These are phyloP conservation scores for Fusarium beomiforme DNA, from an alignment of 2,329 filamentous ascomycete genomes.

Conservation along the genomic window DNA sequence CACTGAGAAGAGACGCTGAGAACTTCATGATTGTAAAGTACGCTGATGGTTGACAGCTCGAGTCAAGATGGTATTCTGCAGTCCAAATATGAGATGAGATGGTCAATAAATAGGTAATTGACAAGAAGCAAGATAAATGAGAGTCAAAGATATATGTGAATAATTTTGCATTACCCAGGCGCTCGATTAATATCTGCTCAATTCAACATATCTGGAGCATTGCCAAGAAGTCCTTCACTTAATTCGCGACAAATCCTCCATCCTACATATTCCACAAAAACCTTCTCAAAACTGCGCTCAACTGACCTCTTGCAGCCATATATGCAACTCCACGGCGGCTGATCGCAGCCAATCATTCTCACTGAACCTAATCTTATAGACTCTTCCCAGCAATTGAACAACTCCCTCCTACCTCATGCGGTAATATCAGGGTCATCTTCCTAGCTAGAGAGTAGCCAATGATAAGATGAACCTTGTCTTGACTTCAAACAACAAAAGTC, in stretches of 20 bases:
- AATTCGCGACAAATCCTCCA: neutral
- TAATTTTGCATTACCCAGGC: neutral
- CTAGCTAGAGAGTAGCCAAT: neutral
- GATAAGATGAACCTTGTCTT: neutral
- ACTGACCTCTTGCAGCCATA: neutral
- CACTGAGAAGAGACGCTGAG: conserved; percentile 17
- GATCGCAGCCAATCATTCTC: neutral
- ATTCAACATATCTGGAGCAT: neutral
- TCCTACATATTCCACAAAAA: conserved; percentile 2
- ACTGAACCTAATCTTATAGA: neutral
- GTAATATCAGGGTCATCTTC: neutral
- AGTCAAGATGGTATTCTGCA: neutral
- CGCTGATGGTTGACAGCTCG: neutral
- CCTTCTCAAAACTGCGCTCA: conserved; percentile 32
- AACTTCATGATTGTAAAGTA: conserved; percentile 30
- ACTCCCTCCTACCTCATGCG: neutral
- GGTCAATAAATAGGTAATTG: no score
- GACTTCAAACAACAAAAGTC: neutral
- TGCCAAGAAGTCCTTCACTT: conserved; percentile 4
- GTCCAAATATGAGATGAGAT: neutral
- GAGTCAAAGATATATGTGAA: neutral
- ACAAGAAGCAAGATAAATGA: neutral
- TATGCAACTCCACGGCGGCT: neutral
- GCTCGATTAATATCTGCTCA: neutral
- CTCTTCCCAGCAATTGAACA: neutral